Base-by-base conservation (phyloP, 768 basidiomycete species). In the Amanita fuliginea region DNA sequence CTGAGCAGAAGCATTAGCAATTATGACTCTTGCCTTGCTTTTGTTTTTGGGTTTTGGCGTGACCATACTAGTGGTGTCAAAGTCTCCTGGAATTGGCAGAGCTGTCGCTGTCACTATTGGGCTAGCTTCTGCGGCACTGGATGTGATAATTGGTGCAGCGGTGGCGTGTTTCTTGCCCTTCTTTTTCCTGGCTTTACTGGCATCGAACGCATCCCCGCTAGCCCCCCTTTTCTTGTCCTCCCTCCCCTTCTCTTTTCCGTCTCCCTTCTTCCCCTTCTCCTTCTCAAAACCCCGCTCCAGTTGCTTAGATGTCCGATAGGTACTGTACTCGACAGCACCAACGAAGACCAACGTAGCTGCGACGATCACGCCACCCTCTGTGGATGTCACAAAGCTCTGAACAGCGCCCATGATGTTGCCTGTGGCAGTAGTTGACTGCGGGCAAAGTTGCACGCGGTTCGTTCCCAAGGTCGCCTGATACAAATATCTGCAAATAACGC, bases 301-400 rank as follows among this genome's bases (percentile, higher is more conserved):
- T 51, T 52, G 44, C 55, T 43, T 55, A 46, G 49, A 50, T 51
- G 14, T 55, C 37, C 52, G 51, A 44, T 56, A 57, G 54, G 73
- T 72, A 22, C 70, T 69, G 18, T 70, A 55, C 3, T 66, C 70
- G 40, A 74, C 59, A 14, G 69, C 67, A 46, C 70, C 69, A 39
- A 65, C 66, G 36, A 74, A 61, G 40, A 71, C 64, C 26, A 63
- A 16, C 6, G 42, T 43, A 5, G 24, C 24, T 9, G 42, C 60
- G 22, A 62, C 59, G 11, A 72, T 66, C 37, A 72, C 24, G 24
- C 67, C 61, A 36, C 62, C 53, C 55, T 76, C 69, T 2, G 39
- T 19, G 18, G 69, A 48, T 16, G 70, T 60, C 10, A 76, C 45
- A 34, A 63, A 60, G 53, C 76, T 77, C 51, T 72, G 69, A 46